These are phyloP conservation scores for Bjerkandera adusta DNA, from an alignment of 1,284 basidiomycete species.

Conservation along the genomic window DNA sequence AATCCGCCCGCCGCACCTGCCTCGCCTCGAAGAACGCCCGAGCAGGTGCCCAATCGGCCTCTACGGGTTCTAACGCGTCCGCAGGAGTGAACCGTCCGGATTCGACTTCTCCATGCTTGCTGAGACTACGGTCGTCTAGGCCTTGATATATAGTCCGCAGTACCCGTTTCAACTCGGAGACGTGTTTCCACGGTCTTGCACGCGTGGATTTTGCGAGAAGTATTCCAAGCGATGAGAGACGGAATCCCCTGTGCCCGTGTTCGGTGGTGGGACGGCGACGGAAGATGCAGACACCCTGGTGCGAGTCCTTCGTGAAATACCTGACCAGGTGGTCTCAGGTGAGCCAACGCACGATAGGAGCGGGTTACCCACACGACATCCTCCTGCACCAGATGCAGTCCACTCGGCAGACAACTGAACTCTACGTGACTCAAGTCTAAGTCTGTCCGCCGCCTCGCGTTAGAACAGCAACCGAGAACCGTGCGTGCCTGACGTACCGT, in stretches of 20 bases:
- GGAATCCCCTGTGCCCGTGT: conserved; percentile 72
- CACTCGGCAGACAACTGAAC: conserved; percentile 76
- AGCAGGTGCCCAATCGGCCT: conserved; percentile 63
- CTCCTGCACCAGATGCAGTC: conserved; percentile 73
- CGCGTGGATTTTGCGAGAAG: conserved; percentile 61
- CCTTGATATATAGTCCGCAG: conserved; percentile 52
- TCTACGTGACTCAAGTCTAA: conserved; percentile 67
- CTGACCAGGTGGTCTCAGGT: conserved; percentile 33
- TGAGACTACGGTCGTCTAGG: conserved; percentile 38
- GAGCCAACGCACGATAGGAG: conserved; percentile 1
- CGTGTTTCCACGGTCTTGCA: conserved; percentile 71
- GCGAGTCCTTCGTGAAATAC: conserved; percentile 68
- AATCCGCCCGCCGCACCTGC: conserved; percentile 42
- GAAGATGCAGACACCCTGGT: conserved; percentile 71
- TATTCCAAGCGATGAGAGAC: conserved; percentile 75
- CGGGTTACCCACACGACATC: conserved; percentile 64
- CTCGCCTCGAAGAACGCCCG: conserved; percentile 63
- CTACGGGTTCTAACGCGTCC: conserved; percentile 46
- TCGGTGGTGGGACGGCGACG: conserved; percentile 63
- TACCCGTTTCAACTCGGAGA: conserved; percentile 58
- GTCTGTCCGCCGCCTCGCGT: conserved; percentile 36
- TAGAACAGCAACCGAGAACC: neutral
- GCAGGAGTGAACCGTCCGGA: too few relatives aligned
- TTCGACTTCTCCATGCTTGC: neutral
- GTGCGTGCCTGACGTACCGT: conserved; percentile 44